Percentiles rank a stretch among this genome's conserved stretches.
Conservation (phyloP, 148 eudicot species). For the Nepenthes mirabilis region DNA sequence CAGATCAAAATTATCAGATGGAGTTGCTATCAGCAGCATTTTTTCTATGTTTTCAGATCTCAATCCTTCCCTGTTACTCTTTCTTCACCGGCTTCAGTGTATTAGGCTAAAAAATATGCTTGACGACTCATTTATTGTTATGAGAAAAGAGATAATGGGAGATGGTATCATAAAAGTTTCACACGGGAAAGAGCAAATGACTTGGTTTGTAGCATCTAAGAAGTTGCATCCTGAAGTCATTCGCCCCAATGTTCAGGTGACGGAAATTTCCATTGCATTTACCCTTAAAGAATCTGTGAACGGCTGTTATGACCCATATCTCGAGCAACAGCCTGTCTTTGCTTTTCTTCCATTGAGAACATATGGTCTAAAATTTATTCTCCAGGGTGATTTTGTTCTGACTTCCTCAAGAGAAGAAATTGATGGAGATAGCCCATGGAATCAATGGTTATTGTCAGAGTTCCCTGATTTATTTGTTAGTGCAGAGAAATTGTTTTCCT, state of each 20-base stretch:
- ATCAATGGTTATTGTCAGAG: slow-evolving; percentile 86
- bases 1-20: slow-evolving; percentile 41
- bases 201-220: slow-evolving; percentile 72
- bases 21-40: slow-evolving; percentile 33
- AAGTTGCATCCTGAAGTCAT: slow-evolving; percentile 44
- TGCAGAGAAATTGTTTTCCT: slow-evolving; percentile 61
- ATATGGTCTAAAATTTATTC: slow-evolving; percentile 86
- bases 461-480: slow-evolving; percentile 73
- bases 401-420: slow-evolving; percentile 99
- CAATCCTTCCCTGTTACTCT: slow-evolving; percentile 84
- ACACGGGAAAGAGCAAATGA: slow-evolving; percentile 57
- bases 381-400: slow-evolving; percentile 97
- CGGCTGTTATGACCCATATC: slow-evolving; percentile 49
- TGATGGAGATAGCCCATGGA: slow-evolving; percentile 95
- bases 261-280: slow-evolving; percentile 87
- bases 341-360: slow-evolving; percentile 92
- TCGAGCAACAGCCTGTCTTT: slow-evolving; percentile 90
- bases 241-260: slow-evolving; percentile 56
- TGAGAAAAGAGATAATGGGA: slow-evolving; percentile 71
- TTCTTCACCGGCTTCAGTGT: slow-evolving; percentile 89
- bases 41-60: slow-evolving; percentile 81
- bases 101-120: slow-evolving; percentile 57
- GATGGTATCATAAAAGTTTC: slow-evolving; percentile 70
- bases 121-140: slow-evolving; percentile 42
- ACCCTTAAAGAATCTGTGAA: slow-evolving; percentile 54